Base-by-base conservation (phyloP, 2,329 filamentous ascomycete species). In the Biscogniauxia marginata region DNA sequence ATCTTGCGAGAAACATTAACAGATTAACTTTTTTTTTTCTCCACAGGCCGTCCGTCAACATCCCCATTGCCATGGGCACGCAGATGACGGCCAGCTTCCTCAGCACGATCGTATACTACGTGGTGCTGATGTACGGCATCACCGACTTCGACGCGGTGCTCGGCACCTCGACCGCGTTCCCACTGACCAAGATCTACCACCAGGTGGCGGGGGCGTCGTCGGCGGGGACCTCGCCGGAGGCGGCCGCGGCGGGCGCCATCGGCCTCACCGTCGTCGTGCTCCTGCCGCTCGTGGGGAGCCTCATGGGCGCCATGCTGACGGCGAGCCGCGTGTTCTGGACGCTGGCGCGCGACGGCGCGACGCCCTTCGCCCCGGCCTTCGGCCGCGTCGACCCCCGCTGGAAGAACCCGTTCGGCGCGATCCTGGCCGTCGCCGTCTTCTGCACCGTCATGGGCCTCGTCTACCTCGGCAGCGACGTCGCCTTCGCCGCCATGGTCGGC, bases 401-500 rank as follows among this genome's bases (percentile, higher is more conserved):
- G 7, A 65, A 69, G 13, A 73, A 74, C 67, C 75, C 74, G 4
- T 76, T 34, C 68, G 66, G 64, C 75, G 9, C 88, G 1, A 90
- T 63, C 63, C 73, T 67, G 61, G 79, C 73, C 71, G 79, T 79
- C 21, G 73, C 69, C 1, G 60, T 67, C 0, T 61, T 77, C 1
- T 68, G 75, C 0, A 84, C 84, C 0, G 67, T 86, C 3, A 74
- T 90, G 0, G 86, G 85, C 0, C 78, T 77, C 45, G 85, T 90
- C 46, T 89, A 88, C 61, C 79, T 90, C 1, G 86, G 83, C n/a
- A 84, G 78, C 57, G 80, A 77, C 1, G 86, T 84, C 0, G 87
- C 87, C 0, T 90, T 90, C 72, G 81, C 83, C 45, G 86, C 86
- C 0, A 83, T 90, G 22, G 81, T 89, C 7, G 84, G 84, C 8